Conservation (phyloP, 148 eudicot genomes). For the Diospyros kaki region DNA sequence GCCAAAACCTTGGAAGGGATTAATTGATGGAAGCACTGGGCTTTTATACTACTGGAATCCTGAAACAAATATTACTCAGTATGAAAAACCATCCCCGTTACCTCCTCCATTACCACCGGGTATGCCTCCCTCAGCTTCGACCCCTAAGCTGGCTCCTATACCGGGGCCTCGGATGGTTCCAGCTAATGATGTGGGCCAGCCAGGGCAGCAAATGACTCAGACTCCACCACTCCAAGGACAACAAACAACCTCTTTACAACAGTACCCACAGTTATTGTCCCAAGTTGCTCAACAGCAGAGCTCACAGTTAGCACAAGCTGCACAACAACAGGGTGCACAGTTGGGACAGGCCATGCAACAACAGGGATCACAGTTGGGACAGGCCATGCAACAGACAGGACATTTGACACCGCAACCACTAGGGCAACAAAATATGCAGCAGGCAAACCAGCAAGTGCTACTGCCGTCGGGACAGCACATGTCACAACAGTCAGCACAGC, state of each 20-base stretch:
- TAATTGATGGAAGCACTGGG: conserved; percentile 85
- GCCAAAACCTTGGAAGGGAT: conserved; percentile 94
- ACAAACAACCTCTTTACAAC: conserved; percentile 26
- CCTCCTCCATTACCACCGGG: conserved; percentile 51
- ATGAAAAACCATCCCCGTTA: conserved; percentile 66
- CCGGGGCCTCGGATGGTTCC: conserved; percentile 35
- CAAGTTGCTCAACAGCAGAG: conserved; percentile 31
- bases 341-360: conserved; percentile 31
- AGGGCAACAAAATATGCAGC: conserved; percentile 42
- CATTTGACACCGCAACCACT: conserved; percentile 37
- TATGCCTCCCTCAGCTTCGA: conserved; percentile 37
- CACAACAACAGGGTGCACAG: conserved; percentile 49
- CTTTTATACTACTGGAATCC: conserved; percentile 90
- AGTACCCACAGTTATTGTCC: conserved; percentile 24
- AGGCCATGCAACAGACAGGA: conserved; percentile 36
- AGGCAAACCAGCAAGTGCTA: conserved; percentile 26
- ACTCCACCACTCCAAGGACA: conserved; percentile 39
- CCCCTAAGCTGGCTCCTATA: conserved; percentile 43
- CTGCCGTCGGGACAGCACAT: conserved; percentile 29
- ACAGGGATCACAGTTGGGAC: conserved; percentile 38
- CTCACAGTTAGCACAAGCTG: conserved; percentile 27
- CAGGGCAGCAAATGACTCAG: conserved; percentile 39
- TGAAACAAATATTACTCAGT: conserved; percentile 84
- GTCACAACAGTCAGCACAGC: conserved; percentile 38
- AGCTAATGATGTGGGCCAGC: conserved; percentile 34